Evolutionary conservation across 768 basidiomycete genomes (phyloP), one percentile per base, ranked within the genome.

Genomic region (Cytidiella melzeri): DNA sequence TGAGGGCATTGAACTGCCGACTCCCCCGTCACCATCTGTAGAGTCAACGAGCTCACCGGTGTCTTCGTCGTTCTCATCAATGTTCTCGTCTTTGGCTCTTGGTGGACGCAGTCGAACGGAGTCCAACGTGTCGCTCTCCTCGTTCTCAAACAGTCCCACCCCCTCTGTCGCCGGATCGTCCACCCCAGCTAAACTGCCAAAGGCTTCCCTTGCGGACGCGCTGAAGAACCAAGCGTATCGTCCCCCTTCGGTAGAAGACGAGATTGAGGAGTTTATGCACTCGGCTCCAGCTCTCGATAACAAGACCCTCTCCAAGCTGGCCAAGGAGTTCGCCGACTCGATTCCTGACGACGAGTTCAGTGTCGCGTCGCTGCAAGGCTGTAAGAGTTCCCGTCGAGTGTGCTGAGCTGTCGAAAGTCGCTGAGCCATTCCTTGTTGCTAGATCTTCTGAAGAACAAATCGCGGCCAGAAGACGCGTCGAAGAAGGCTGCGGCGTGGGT

Each of bases 341-440:
- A 81, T 94, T 19, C 90, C 92, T 0, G 86, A 91, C 30, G 83
- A 85, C 36, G 86, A 88, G 69, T 90, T 93, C 61, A 88, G 87
- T 60, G 87, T 93, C 47, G 92, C 92, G 18, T 85, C 89, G 49
- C 71, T 96, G 47, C 92, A 94, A 69, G 92, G 90, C 64, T 92
- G 87, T 88, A 64, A 77, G 87, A 82, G 28, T 59, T 47, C 51
- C 65, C 91, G 84, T 86, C 64, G 48, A n/a, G 52, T 6, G 45
- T 34, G 28, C 41, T 44, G 46, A 49, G 52, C 52, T 53, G 52
- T 48, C 52, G 5, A 43, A 59, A 52, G 49, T 63, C 56, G 50
- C 30, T 42, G 15, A 5, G 19, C 24, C n/a, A n/a, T n/a, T n/a
- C n/a, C 7, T 34, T 38, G 25, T 46, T 43, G 37, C 30, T 57